Conservation (phyloP, 2,329 filamentous ascomycete species). For the Ustulina deusta region DNA sequence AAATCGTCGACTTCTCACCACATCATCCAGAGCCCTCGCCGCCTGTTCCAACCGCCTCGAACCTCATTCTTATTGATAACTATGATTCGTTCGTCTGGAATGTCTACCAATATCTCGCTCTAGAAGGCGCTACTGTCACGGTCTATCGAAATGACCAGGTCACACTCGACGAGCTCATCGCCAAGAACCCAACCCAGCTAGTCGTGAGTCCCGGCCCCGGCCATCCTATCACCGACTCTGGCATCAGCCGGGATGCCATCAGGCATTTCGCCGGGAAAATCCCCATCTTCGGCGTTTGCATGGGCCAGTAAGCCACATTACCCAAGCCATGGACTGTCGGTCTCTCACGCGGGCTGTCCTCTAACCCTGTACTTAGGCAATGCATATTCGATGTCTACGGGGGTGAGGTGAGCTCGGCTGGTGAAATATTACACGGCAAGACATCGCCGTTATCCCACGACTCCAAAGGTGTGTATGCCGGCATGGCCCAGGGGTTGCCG, state of each 20-base stretch:
- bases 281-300: conserved; percentile 96
- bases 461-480: conserved; percentile 87
- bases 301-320: conserved; percentile 81
- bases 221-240: conserved; percentile 90
- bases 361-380: conserved; percentile 67
- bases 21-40: conserved; percentile 81
- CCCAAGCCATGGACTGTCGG: neutral
- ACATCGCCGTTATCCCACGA: conserved; percentile 93
- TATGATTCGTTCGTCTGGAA: conserved; percentile 99
- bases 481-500: conserved; percentile 81
- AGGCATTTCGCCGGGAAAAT: conserved; percentile 93
- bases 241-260: conserved; percentile 92
- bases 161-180: conserved; percentile 83
- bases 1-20: conserved; percentile 83
- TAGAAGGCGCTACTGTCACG: conserved; percentile 92
- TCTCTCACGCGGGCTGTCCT: neutral
- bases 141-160: conserved; percentile 95
- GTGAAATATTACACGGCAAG: conserved; percentile 97
- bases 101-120: conserved; percentile 95
- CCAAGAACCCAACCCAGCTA: conserved; percentile 88
- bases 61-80: conserved; percentile 96
- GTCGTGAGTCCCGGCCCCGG: conserved; percentile 96
- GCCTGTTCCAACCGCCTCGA: conserved; percentile 82
- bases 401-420: conserved; percentile 89
- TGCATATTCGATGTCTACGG: conserved; percentile 97